Evolutionary conservation across 2,329 filamentous ascomycete genomes (phyloP).

Genomic region (Aplosporella prunicola): DNA sequence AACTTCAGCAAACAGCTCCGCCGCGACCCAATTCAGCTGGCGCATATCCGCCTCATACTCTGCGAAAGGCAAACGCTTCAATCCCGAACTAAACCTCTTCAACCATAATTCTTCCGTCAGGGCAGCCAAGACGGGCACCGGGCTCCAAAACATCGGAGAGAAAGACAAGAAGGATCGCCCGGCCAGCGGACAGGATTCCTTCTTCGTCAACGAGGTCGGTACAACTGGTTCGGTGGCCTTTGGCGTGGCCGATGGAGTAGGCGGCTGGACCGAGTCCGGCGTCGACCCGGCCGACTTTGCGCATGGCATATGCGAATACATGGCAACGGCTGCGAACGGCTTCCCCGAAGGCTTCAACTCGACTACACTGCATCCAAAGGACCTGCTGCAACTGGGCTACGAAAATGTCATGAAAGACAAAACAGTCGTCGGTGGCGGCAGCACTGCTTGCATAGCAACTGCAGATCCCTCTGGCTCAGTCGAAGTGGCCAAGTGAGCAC

Average conservation of each 20-base stretch:
- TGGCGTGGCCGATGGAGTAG: constrained; percentile 88
- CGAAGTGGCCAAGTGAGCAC: constrained; percentile 67
- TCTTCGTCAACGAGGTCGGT: constrained; percentile 78
- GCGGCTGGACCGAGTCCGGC: constrained; percentile 86
- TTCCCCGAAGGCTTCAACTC: constrained; percentile 36
- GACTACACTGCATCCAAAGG: constrained; percentile 48
- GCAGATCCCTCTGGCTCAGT: constrained; percentile 62
- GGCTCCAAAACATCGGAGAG: constrained; percentile 17
- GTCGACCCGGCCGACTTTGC: constrained; percentile 94
- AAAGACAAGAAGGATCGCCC: constrained; percentile 54
- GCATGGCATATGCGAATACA: constrained; percentile 85
- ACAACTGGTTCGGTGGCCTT: constrained; percentile 65
- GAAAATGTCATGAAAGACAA: constrained; percentile 68
- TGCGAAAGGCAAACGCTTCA: constrained; percentile 29
- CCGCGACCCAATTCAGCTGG: constrained; percentile 22
- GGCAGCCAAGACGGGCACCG: constrained; percentile 17
- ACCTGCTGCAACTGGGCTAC: constrained; percentile 75
- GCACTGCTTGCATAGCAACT: constrained; percentile 83
- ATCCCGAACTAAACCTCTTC: constrained; percentile 27
- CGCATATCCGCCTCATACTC: constrained; percentile 33
- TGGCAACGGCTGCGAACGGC: constrained; percentile 65
- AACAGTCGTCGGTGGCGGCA: constrained; percentile 70
- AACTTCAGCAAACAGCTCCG: constrained; percentile 13
- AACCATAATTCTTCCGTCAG: constrained; percentile 23
- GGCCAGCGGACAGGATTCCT: constrained; percentile 87